phyloP scores from a whole-genome alignment of 345 rosid species.

The Camelina sativa region DNA sequence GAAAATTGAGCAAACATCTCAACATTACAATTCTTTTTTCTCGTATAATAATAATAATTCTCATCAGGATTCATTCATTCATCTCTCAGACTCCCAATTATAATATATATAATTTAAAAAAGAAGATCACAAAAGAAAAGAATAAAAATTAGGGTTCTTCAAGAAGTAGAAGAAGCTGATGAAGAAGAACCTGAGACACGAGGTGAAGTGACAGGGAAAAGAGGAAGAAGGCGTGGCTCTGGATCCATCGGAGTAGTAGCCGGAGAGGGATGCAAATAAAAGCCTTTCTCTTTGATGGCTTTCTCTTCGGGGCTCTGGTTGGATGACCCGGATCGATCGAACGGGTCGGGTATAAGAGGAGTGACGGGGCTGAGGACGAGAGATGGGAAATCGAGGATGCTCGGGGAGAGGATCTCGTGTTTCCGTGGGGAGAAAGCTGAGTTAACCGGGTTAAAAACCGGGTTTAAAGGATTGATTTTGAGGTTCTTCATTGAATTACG shows the following conservation, averaged over 20 bases:
- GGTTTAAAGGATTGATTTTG: constrained; percentile 78
- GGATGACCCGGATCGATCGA: constrained; percentile 65
- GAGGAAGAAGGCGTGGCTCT: constrained; percentile 84
- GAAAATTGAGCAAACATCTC: constrained; percentile 40
- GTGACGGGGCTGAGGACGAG: constrained; percentile 91
- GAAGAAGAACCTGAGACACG: constrained; percentile 64
- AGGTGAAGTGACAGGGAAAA: constrained; percentile 88
- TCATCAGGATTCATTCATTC: constrained; percentile 34
- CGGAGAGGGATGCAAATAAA: constrained; percentile 90
- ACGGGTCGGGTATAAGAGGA: constrained; percentile 91
- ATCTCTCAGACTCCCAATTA: constrained; percentile 36
- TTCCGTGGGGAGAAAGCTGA: constrained; percentile 74
- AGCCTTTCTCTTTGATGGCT: constrained; percentile 85
- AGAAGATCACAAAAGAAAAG: constrained; percentile 23
- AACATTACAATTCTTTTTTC: constrained; percentile 44
- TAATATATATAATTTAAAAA: constrained; percentile 21
- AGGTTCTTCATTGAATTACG: constrained; percentile 86
- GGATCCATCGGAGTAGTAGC: constrained; percentile 74
- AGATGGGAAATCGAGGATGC: constrained; percentile 87
- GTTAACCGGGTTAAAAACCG: constrained; percentile 50
- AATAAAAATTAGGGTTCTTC: constrained; percentile 43
- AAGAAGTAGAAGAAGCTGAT: constrained; percentile 47
- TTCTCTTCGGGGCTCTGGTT: constrained; percentile 60
- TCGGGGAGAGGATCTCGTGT: constrained; percentile 88
- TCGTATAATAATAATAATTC: constrained; percentile 14